Conservation (phyloP, 2,329 filamentous ascomycete genomes). For the Alternaria gansuensis region DNA sequence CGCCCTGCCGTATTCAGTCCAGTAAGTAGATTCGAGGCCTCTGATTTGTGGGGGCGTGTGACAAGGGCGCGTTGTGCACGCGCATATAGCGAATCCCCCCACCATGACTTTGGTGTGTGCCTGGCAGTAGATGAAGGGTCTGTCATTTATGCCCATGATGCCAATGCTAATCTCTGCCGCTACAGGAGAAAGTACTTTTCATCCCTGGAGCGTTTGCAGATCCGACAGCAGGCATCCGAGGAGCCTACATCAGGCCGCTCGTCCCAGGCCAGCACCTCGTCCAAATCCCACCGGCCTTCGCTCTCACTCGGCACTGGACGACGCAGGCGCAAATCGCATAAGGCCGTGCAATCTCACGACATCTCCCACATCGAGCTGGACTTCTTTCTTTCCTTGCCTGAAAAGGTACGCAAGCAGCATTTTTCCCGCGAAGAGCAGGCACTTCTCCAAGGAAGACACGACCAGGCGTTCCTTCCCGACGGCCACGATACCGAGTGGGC, state of each 20-base stretch:
- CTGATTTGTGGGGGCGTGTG: constrained; percentile 32
- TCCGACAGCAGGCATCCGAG: constrained; percentile 62
- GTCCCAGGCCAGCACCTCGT: constrained; percentile 36
- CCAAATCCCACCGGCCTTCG: constrained; percentile 31
- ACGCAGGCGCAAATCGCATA: constrained; percentile 50
- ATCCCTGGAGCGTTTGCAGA: constrained; percentile 73
- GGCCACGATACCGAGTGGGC: constrained; percentile 29
- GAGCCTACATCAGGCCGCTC: constrained; percentile 37
- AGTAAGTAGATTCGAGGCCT: constrained; percentile 48
- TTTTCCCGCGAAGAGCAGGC: constrained; percentile 77
- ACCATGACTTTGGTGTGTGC: constrained; percentile 31
- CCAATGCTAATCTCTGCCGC: constrained; percentile 34
- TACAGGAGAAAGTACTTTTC: constrained; percentile 73
- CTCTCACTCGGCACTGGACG: constrained; percentile 33
- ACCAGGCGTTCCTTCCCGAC: constrained; percentile 29
- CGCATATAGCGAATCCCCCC: constrained; percentile 42
- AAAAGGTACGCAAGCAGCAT: constrained; percentile 75
- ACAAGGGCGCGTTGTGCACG: constrained; percentile 32
- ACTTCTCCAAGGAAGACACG: constrained; percentile 58
- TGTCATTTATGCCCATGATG: constrained; percentile 33
- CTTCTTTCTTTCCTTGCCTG: constrained; percentile 75
- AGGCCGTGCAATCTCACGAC: constrained; percentile 41
- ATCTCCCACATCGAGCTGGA: constrained; percentile 66
- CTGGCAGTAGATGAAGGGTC: constrained; percentile 36
- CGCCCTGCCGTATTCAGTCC: constrained; percentile 54